Base-by-base conservation (phyloP, 2,329 filamentous ascomycete species). In the Phialophora macrospora region DNA sequence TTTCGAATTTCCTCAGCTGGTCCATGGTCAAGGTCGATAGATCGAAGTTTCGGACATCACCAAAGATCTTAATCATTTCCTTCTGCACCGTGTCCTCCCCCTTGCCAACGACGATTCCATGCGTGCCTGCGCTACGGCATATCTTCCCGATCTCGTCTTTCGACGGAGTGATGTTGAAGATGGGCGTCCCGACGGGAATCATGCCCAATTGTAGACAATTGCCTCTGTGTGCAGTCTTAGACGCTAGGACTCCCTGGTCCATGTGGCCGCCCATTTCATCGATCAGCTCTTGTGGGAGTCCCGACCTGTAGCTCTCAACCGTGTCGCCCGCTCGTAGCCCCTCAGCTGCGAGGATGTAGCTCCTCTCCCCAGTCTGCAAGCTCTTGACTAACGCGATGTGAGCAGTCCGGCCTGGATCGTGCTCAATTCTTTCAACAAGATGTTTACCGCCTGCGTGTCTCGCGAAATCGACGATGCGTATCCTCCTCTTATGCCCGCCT, bases 161-260 rank as follows among this genome's bases (percentile, higher is more conserved):
- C 34, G 86, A 85, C 4, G 88, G 84, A 12, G 94, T 94, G 38
- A 99, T 89, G 71, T 94, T 95, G 83, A 90, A 97, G 59, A 99
- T 88, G 49, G 92, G 87, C 2, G 93, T 97, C n/a, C 95, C 94
- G 46, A 97, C 85, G 1, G 95, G 96, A 66, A 99, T 91, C 89
- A 99, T 95, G 79, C 96, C 91, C 76, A 99, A 83, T 14, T 95
- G 95, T 72, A 99, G 80, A 77, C 95, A 99, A 79, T 99, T 99
- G 62, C 95, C 95, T 74, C 92, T 87, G 82, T 93, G 93, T 0
- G 93, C 93, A 26, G 96, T 99, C 81, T 92, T 95, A 32, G 95
- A 91, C 7, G 96, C 95, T 68, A 99, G 81, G 77, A 99, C 92
- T 89, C 96, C 96, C 11, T 94, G 93, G 83, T 99, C 95, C 58